These are phyloP conservation scores for Mycena vulgaris DNA, from an alignment of 768 basidiomycete species.

Conservation along the genomic window DNA sequence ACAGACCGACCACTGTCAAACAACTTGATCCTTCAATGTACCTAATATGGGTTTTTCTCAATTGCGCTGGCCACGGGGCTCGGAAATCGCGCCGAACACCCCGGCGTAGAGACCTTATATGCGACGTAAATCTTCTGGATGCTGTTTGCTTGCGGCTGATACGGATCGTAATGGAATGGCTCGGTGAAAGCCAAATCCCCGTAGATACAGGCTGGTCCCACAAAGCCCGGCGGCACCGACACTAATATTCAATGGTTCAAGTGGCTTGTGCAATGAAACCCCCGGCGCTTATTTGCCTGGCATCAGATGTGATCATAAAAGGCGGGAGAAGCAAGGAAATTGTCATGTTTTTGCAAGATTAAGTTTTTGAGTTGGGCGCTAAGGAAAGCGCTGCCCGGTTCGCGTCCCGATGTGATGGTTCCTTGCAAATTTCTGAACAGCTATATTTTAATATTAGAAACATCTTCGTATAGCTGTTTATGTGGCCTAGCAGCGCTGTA, in stretches of 20 bases:
- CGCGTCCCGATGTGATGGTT: slow-evolving; percentile 11
- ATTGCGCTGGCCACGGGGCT: background rate
- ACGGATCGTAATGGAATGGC: slow-evolving; percentile 33
- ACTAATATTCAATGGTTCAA: no score
- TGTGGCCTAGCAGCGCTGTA: no score
- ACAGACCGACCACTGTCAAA: background rate
- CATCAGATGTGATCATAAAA: slow-evolving; percentile 24
- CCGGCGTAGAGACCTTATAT: background rate
- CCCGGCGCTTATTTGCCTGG: background rate
- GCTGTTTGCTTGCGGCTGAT: background rate
- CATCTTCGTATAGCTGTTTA: no score
- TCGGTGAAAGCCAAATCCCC: slow-evolving; percentile 29
- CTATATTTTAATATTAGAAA: no score
- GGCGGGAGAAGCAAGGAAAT: slow-evolving; percentile 1
- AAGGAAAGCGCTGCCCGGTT: background rate
- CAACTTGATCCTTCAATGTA: slow-evolving; percentile 20
- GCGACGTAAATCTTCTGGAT: background rate
- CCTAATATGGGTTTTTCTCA: slow-evolving; percentile 21
- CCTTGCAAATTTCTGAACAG: background rate
- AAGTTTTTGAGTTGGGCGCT: slow-evolving; percentile 29
- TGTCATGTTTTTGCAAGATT: slow-evolving; percentile 8
- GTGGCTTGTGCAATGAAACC: no score
- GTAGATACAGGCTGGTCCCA: slow-evolving; percentile 16
- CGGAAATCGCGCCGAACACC: slow-evolving; percentile 15
- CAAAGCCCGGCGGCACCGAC: slow-evolving; percentile 2